phyloP scores from a whole-genome alignment of 257 asterid species.

The Solanum stenotomum region DNA sequence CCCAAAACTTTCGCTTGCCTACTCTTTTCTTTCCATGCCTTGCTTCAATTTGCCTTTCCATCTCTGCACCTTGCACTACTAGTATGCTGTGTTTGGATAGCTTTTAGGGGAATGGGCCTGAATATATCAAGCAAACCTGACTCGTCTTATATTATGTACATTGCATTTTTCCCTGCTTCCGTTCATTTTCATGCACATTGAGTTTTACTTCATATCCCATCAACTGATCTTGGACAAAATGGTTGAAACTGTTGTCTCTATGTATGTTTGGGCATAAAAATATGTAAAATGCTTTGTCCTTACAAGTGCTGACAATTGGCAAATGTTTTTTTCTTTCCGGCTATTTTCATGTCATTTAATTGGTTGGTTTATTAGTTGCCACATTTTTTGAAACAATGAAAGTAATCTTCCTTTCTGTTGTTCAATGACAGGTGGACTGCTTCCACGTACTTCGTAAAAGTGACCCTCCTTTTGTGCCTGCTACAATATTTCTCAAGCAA shows the following conservation, averaged over 20 bases:
- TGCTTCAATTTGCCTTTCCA: neutral
- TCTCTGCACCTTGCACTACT: neutral
- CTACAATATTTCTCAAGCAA: conserved; percentile 71
- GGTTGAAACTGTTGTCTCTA: neutral
- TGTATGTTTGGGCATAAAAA: neutral
- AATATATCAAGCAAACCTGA: neutral
- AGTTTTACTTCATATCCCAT: neutral
- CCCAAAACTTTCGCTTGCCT: neutral
- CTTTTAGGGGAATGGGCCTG: neutral
- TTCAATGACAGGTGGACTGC: conserved; percentile 73
- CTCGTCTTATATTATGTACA: neutral
- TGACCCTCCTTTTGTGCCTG: conserved; percentile 91
- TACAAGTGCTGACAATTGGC: neutral
- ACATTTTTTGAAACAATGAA: neutral
- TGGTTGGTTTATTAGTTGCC: neutral
- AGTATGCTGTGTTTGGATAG: neutral
- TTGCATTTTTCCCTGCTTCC: neutral
- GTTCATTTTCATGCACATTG: neutral
- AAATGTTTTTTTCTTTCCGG: neutral
- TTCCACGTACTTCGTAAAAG: conserved; percentile 92
- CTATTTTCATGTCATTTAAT: neutral
- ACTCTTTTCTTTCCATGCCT: neutral
- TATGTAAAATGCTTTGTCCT: neutral
- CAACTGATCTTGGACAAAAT: neutral
- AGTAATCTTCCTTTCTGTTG: neutral